Evolutionary conservation across 805 yeast species (phyloP), one percentile per base, ranked within the genome.

Genomic region (Saccharomycopsis fibuligera): DNA sequence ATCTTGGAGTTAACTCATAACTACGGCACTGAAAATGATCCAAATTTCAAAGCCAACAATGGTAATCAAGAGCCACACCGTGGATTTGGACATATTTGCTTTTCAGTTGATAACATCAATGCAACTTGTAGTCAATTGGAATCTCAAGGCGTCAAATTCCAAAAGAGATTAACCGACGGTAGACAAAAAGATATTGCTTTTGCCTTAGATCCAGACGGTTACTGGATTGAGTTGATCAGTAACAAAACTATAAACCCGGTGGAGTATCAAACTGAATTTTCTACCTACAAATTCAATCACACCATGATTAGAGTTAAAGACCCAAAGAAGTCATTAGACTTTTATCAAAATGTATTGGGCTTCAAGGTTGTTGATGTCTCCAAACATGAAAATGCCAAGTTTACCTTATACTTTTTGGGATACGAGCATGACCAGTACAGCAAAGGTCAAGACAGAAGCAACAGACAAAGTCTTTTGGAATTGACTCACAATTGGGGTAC

Each of bases 401-500:
- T 93, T 67, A 79, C 93, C 2, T 69, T 90, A 31, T 93, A 86
- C 70, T 93, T 93, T 68, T 68, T 93, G 55, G 95, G 89, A 10
- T 91, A 81, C 65, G 76, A 74, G 30, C 9, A 36, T 39, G 51
- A 52, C 30, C 9, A 21, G 2, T 42, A 33, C 41, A 39, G 41
- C n/a, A 52, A 52, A 17, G 44, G 44, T 14, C 75, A 75, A 55
- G 57, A 58, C 2, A 74, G 70, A 56, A 64, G 74, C 4, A 45
- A 57, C 45, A 68, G 80, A 52, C 88, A 86, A 62, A 82, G 91
- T 19, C 67, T 93, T 10, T 65, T 93, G 48, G 99, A 93, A 68
- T 73, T 93, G 62, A 91, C 98, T 41, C 91, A 88, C 69, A 93
- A 93, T 69, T 91, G 88, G 83, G 99, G 98, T 21, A 87, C 97